Evolutionary conservation across 306 rosid genomes (phyloP).

Genomic region (Alnus glutinosa): DNA sequence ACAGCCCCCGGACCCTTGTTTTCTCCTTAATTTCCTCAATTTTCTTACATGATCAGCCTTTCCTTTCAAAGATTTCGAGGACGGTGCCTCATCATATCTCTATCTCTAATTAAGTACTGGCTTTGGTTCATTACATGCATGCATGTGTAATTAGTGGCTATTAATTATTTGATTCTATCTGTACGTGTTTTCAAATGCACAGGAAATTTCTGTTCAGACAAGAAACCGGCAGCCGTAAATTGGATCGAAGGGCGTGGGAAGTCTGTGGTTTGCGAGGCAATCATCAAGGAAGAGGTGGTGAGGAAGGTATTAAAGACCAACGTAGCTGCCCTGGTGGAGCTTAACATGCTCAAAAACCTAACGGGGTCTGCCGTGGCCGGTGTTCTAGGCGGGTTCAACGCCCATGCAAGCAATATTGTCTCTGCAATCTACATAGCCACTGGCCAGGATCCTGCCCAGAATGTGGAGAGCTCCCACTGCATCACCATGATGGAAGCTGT

Average conservation of each 20-base stretch:
- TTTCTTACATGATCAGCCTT: no score
- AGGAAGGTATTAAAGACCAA: conserved; percentile 77
- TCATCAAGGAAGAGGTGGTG: conserved; percentile 74
- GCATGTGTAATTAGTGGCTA: no score
- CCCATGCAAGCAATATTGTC: conserved; percentile 91
- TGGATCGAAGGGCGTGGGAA: conserved; percentile 97
- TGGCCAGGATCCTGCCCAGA: conserved; percentile 97
- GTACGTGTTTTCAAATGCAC: neutral
- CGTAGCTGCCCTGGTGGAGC: conserved; percentile 75
- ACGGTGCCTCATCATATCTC: no score
- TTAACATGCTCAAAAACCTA: conserved; percentile 92
- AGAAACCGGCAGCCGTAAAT: conserved; percentile 89
- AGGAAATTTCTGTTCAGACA: conserved; percentile 90
- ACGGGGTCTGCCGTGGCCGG: conserved; percentile 91
- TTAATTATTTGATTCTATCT: no score
- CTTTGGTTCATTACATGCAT: no score
- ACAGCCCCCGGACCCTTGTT: neutral
- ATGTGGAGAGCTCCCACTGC: conserved; percentile 88
- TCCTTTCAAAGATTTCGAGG: no score
- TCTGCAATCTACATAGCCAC: conserved; percentile 90
- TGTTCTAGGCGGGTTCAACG: conserved; percentile 93
- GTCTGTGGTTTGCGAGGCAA: conserved; percentile 83
- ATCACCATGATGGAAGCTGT: conserved; percentile 93
- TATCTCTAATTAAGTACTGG: no score
- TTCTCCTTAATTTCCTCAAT: neutral